phyloP scores from a whole-genome alignment of 1,139 yeast species.

The Saccharomyces hybrid region DNA sequence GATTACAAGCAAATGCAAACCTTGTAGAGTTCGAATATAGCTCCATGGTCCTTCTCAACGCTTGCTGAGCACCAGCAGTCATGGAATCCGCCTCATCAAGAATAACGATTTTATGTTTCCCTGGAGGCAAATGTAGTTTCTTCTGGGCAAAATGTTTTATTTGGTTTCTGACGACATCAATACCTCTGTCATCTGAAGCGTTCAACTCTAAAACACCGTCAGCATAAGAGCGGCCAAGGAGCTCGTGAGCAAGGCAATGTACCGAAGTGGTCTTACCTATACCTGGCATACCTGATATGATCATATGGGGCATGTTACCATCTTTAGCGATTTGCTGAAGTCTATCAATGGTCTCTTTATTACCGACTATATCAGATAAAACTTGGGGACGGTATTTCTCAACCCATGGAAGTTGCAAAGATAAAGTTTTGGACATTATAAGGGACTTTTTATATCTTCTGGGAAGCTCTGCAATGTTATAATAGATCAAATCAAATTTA shows the following conservation, averaged over 20 bases:
- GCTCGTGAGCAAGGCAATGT: constrained; percentile 79
- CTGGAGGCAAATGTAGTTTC: constrained; percentile 65
- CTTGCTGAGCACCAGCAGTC: constrained; percentile 96
- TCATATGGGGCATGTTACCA: constrained; percentile 96
- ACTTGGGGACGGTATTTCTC: constrained; percentile 85
- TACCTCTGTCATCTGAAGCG: constrained; percentile 96
- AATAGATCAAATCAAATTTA: neutral
- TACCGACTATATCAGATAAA: constrained; percentile 84
- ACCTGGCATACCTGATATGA: constrained; percentile 91
- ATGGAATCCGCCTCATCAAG: constrained; percentile 91
- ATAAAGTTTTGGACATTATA: constrained; percentile 18
- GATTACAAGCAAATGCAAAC: constrained; percentile 96
- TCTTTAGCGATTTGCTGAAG: constrained; percentile 77
- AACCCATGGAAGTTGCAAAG: constrained; percentile 54
- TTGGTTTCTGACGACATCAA: constrained; percentile 85
- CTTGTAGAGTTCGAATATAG: constrained; percentile 88
- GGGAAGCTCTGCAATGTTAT: neutral
- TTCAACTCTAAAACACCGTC: constrained; percentile 89
- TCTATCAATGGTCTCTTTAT: constrained; percentile 80
- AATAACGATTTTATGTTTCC: constrained; percentile 79
- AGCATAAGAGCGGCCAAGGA: constrained; percentile 63
- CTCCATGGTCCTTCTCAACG: constrained; percentile 95
- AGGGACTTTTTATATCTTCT: neutral
- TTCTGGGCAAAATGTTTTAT: constrained; percentile 95
- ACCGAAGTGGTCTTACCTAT: constrained; percentile 94